Evolutionary conservation across 305 asterid species (phyloP), one percentile per base, ranked within the genome.

Genomic region (Petunia hybrid): DNA sequence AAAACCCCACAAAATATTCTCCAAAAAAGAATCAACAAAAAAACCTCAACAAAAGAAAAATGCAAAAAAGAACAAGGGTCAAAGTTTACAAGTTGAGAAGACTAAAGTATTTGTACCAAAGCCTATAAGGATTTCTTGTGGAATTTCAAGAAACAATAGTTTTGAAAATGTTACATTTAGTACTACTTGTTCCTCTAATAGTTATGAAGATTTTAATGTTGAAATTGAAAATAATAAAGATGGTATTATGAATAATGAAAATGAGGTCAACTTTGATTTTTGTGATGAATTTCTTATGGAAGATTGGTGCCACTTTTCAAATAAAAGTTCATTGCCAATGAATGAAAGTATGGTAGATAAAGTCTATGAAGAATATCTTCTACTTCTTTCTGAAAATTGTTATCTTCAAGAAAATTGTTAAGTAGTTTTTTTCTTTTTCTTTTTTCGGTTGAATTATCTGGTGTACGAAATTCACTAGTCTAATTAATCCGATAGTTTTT

Each of bases 301-400:
- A 22, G 31, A 22, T 22, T 22, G 31, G 31, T 22, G 31, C 31
- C 31, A 22, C 31, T 22, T 22, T 22, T 22, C 31, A 22, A 22
- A 22, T 22, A 22, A 22, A 22, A 1, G 31, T 22, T 22, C 31
- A 22, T 22, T 22, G 31, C 31, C 31, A 22, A 22, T 22, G 5
- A 8, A 31, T 6, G 71, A 65, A 6, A 46, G 36, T 35, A 0
- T 65, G 22, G n/a, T 65, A 31, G 71, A 65, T 38, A 65, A 38
- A 22, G 71, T 65, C 45, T 65, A 65, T 31, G 71, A 65, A 1
- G 71, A 65, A 22, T 65, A 65, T 65, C 71, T 65, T 6, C 71
- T 35, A n/a, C 71, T 65, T 65, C 71, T 65, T 9, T 65, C 71
- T 2, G 71, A 65, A 46, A 65, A 65, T 65, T 65, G 16, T 65